Evolutionary conservation across 129 eudicot species (phyloP), one percentile per base, ranked within the genome.

Genomic region (Ambrosia trifida): DNA sequence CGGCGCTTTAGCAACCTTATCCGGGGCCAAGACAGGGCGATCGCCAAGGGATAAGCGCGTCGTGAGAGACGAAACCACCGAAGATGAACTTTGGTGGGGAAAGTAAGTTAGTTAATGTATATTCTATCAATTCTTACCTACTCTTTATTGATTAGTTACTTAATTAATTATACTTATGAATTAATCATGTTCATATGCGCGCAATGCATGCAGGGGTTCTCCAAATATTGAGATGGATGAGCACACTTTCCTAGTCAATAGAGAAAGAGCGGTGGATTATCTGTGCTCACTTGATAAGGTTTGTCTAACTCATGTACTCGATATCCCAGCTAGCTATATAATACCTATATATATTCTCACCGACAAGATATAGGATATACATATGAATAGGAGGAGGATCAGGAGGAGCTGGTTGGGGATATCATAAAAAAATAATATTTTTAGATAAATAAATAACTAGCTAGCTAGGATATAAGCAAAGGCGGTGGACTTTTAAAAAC

Each of bases 1-100:
- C 46, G 97, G 96, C 3, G 97, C 96, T 11, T 72, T 91, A 69
- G 97, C 96, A 1, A 91, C 96, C 14, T 83, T 91, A 28, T 91
- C 97, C 0, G 97, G 97, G 1, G 97, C 97, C 13, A 91, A 88
- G 72, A 91, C 97, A 1, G 97, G 97, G 33, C 85, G 97, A 30
- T 84, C 96, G 2, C 97, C 97, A 0, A 88, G 82, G 73, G 97
- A 91, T 63, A 91, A 91, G 59, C 96, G 97, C n/a, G 93, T 91
- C 4, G 96, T 91, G 1, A 80, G 76, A 62, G 97, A 91, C 58
- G 96, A 88, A 10, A 73, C 87, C 7, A 88, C 91, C 45, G 84
- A 82, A 68, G 72, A 82, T 36, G 95, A 85, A 12, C 92, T 91
- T 76, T 91, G 97, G 97, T 91, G 97, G 97, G 95, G 97, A 76